Conservation (phyloP, 768 basidiomycete species). For the Pulveroboletus frians region DNA sequence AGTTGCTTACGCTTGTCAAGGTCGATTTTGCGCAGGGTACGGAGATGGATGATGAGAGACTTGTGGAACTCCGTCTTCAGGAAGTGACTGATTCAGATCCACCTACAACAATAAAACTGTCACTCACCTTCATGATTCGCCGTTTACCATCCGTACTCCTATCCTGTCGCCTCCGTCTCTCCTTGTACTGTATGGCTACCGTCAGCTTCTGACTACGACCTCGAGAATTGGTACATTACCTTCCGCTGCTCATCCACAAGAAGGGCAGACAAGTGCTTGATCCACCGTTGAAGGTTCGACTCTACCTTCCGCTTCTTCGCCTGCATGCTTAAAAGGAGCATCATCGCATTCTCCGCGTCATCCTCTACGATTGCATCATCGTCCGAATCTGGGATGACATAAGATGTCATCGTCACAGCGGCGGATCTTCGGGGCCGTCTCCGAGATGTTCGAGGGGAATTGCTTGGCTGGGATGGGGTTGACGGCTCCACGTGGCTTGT, state of each 20-base stretch:
- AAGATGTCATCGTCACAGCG: constrained; percentile 49
- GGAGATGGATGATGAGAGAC: constrained; percentile 51
- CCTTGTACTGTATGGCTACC: constrained; percentile 45
- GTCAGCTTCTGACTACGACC: constrained; percentile 4
- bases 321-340: constrained; percentile 26
- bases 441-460: constrained; percentile 28
- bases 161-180: constrained; percentile 54
- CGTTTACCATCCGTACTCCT: constrained; percentile 43
- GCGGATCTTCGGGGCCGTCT: constrained; percentile 61
- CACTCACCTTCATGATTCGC: constrained; percentile 54
- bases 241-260: constrained; percentile 66
- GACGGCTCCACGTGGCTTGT: constrained; percentile 13
- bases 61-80: constrained; percentile 65
- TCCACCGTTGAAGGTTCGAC: constrained; percentile 57
- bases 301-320: constrained; percentile 37
- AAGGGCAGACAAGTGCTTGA: constrained; percentile 56
- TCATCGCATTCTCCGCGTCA: constrained; percentile 32
- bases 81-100: neutral
- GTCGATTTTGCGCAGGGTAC: constrained; percentile 57
- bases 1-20: constrained; percentile 43
- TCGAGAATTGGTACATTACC: constrained; percentile 33
- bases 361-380: constrained; percentile 52
- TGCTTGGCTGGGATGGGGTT: constrained; percentile 8
- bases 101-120: neutral
- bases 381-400: constrained; percentile 65